A percentile compares a stretch with the other conserved stretches of the same genome.
Evolutionary conservation across 768 basidiomycete genomes (phyloP).

Genomic region (Mycena capillaripes): DNA sequence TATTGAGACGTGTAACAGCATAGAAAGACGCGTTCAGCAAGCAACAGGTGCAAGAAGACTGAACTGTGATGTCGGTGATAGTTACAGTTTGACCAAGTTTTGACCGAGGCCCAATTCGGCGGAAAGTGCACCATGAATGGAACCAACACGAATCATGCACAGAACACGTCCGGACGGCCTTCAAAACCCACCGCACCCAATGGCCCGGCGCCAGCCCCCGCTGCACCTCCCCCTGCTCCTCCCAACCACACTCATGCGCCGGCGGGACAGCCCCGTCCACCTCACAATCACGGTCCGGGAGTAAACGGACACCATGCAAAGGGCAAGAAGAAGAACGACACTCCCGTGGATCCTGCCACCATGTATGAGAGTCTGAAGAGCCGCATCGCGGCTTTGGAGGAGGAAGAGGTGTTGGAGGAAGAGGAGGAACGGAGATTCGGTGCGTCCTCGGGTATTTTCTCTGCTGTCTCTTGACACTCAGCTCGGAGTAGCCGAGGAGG

Average conservation of each 20-base stretch:
- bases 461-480: slow-evolving; percentile 38
- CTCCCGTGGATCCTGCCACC: slow-evolving; percentile 82
- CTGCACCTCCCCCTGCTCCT: slow-evolving; percentile 68
- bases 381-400: slow-evolving; percentile 90
- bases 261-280: slow-evolving; percentile 44
- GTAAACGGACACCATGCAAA: slow-evolving; percentile 64
- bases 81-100: slow-evolving; percentile 4
- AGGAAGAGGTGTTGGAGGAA: slow-evolving; percentile 88
- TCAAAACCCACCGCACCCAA: slow-evolving; percentile 65
- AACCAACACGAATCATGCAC: slow-evolving; percentile 50
- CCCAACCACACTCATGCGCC: slow-evolving; percentile 57
- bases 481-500: slow-evolving; percentile 81
- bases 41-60: not conserved
- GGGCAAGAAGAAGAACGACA: slow-evolving; percentile 81
- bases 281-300: slow-evolving; percentile 51
- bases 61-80: not conserved
- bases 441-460: slow-evolving; percentile 53
- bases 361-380: slow-evolving; percentile 93
- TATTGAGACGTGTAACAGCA: not conserved
- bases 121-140: slow-evolving; percentile 62
- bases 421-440: slow-evolving; percentile 88
- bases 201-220: slow-evolving; percentile 73
- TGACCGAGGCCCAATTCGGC: slow-evolving; percentile 16
- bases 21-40: not conserved
- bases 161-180: slow-evolving; percentile 55